Evolutionary conservation across 306 rosid genomes (phyloP).

Genomic region (Ammopiptanthus mongolicus): DNA sequence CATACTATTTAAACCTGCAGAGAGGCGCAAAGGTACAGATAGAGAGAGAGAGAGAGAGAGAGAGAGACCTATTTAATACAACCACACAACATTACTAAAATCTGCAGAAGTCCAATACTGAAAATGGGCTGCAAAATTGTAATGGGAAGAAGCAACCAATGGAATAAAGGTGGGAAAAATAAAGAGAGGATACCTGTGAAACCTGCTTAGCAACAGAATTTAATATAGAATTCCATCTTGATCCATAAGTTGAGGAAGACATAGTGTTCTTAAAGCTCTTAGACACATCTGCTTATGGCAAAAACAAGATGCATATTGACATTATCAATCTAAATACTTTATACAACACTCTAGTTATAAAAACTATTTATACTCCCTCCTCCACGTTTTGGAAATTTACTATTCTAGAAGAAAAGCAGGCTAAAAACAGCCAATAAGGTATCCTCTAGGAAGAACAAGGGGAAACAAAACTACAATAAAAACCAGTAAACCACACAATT

Average conservation of each 20-base stretch:
- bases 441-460: neutral
- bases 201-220: slow-evolving; percentile 81
- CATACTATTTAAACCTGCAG: neutral
- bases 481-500: neutral
- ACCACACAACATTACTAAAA: slow-evolving; percentile 1
- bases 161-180: neutral
- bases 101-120: neutral
- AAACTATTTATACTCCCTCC: slow-evolving; percentile 1
- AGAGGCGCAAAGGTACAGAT: neutral
- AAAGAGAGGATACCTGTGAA: slow-evolving; percentile 63
- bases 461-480: neutral
- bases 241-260: slow-evolving; percentile 43
- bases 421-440: neutral
- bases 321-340: slow-evolving; percentile 17
- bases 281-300: slow-evolving; percentile 40
- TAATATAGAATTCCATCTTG: slow-evolving; percentile 75
- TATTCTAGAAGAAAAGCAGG: neutral
- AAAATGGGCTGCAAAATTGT: neutral
- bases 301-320: slow-evolving; percentile 24
- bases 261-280: slow-evolving; percentile 38
- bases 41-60: neutral
- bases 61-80: neutral
- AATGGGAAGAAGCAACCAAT: slow-evolving; percentile 10
- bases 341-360: neutral
- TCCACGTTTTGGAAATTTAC: slow-evolving; percentile 1